Percentiles rank a stretch among this genome's conserved stretches.
Evolutionary conservation across 805 yeast species (phyloP).

Genomic region (Pichia ethanolica): DNA sequence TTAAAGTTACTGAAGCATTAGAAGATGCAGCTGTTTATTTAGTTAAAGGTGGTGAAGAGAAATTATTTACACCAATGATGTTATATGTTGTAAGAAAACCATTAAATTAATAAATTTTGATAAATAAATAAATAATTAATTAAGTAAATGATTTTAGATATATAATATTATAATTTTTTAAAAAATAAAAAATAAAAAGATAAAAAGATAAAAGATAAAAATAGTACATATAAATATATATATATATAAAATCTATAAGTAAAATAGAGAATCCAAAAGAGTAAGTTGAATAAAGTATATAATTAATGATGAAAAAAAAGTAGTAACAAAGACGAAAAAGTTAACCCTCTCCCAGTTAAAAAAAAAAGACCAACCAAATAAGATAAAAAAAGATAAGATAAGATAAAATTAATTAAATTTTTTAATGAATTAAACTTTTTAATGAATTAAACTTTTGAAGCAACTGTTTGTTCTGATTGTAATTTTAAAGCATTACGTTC

Average conservation of each 20-base stretch:
- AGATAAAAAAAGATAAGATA: neutral
- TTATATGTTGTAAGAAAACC: constrained; percentile 87
- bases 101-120: constrained; percentile 16
- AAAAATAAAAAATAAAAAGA: neutral
- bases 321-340: too few relatives aligned
- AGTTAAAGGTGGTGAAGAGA: constrained; percentile 85
- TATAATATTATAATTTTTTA: neutral
- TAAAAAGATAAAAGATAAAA: too few relatives aligned
- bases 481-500: constrained; percentile 78
- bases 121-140: neutral
- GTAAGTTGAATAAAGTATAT: too few relatives aligned
- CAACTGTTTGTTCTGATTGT: constrained; percentile 77
- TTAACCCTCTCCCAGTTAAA: too few relatives aligned
- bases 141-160: neutral
- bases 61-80: constrained; percentile 97
- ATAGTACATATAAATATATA: too few relatives aligned
- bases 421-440: neutral
- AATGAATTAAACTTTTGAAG: constrained; percentile 47
- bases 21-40: constrained; percentile 96
- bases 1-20: constrained; percentile 82
- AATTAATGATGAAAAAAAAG: too few relatives aligned
- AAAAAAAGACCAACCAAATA: too few relatives aligned
- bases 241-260: too few relatives aligned
- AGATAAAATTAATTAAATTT: neutral
- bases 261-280: too few relatives aligned